Percentiles rank a stretch among this genome's conserved stretches.
Evolutionary conservation across 768 basidiomycete species (phyloP).

Genomic region (Crepidotus variabilis): DNA sequence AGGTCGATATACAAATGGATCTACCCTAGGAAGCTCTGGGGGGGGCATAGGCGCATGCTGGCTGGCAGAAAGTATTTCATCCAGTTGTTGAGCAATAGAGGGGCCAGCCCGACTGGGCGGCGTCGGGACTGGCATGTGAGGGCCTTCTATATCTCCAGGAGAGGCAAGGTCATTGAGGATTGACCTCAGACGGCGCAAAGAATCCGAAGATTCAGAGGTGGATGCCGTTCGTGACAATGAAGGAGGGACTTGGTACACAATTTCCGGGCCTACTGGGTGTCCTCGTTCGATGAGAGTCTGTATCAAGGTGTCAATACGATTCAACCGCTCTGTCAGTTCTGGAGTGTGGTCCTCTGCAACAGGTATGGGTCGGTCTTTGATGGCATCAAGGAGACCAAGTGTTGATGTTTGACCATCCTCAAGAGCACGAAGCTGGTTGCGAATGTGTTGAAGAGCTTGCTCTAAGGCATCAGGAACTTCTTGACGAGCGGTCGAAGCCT

Average conservation of each 20-base stretch:
- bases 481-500: constrained; percentile 31
- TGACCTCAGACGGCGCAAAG: constrained; percentile 24
- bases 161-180: constrained; percentile 20
- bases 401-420: constrained; percentile 60
- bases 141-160: constrained; percentile 13
- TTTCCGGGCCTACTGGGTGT: constrained; percentile 21
- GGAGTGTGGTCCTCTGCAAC: constrained; percentile 32
- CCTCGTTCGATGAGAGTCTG: constrained; percentile 34
- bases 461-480: constrained; percentile 30
- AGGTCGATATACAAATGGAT: constrained; percentile 54
- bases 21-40: constrained; percentile 47
- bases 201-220: constrained; percentile 24
- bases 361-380: constrained; percentile 45
- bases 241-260: constrained; percentile 15
- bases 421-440: constrained; percentile 55
- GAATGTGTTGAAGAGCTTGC: constrained; percentile 51
- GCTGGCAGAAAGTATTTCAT: constrained; percentile 53
- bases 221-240: constrained; percentile 21
- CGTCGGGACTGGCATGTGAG: constrained; percentile 39
- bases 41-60: constrained; percentile 35
- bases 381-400: constrained; percentile 57
- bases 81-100: constrained; percentile 56
- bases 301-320: constrained; percentile 44
- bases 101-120: constrained; percentile 46
- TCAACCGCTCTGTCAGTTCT: constrained; percentile 37